A percentile compares a stretch with the other conserved stretches of the same genome.
Evolutionary conservation across 768 basidiomycete species (phyloP).

Genomic region (Lactifluus pinguis): DNA sequence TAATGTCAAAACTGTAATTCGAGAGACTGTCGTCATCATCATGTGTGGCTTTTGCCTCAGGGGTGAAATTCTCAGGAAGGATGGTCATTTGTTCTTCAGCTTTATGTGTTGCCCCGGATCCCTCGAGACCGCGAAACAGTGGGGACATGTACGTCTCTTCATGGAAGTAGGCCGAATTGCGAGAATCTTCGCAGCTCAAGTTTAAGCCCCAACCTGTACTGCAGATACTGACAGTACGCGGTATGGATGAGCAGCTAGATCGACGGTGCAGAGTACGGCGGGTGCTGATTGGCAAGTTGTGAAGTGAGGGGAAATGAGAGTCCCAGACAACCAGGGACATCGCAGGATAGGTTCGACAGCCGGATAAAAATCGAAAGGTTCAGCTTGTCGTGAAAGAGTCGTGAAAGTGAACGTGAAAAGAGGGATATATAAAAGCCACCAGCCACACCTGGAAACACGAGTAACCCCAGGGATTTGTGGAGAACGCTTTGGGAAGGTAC

Average conservation of each 20-base stretch:
- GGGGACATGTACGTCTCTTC: constrained; percentile 3
- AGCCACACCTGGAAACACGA: background rate
- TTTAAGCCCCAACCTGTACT: background rate
- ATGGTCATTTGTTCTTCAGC: background rate
- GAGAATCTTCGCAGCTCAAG: background rate
- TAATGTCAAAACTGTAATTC: constrained; percentile 6
- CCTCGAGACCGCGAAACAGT: background rate
- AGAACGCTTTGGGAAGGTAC: background rate
- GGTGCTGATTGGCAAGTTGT: background rate
- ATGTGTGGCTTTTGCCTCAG: background rate
- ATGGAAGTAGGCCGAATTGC: background rate
- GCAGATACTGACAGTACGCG: constrained; percentile 7
- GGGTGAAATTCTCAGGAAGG: background rate
- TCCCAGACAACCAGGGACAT: background rate
- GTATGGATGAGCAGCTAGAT: constrained; percentile 13
- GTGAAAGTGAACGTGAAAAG: background rate
- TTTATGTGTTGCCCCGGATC: background rate
- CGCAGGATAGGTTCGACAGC: background rate
- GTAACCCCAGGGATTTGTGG: background rate
- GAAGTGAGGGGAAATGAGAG: background rate
- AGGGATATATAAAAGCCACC: background rate
- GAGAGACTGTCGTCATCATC: constrained; percentile 10
- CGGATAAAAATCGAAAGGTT: background rate
- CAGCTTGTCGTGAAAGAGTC: background rate
- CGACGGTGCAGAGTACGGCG: constrained; percentile 3